Conservation (phyloP, 495 filamentous ascomycete genomes). For the Astrocystis sublimbata region DNA sequence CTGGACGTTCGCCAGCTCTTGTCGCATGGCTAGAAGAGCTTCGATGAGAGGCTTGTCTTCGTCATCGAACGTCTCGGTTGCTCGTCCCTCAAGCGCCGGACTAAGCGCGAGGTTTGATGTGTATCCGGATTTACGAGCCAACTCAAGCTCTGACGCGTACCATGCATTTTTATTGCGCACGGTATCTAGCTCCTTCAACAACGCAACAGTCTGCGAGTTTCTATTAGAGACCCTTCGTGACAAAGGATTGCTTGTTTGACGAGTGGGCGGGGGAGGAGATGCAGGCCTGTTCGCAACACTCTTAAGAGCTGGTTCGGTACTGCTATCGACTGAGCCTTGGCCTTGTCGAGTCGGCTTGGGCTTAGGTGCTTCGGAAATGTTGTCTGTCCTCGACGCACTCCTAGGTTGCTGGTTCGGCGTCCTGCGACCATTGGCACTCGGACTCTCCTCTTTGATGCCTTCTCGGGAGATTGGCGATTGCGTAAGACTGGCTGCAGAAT, state of each 20-base stretch:
- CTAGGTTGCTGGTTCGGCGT: slow-evolving; percentile 56
- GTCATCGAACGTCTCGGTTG: slow-evolving; percentile 75
- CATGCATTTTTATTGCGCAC: slow-evolving; percentile 86
- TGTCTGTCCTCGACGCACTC: slow-evolving; percentile 35
- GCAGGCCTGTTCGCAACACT: slow-evolving; percentile 44
- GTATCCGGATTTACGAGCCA: slow-evolving; percentile 88
- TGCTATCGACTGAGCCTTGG: slow-evolving; percentile 54
- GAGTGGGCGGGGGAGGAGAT: slow-evolving; percentile 53
- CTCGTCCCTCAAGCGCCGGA: slow-evolving; percentile 73
- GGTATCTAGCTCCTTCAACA: slow-evolving; percentile 81
- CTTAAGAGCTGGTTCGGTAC: slow-evolving; percentile 46
- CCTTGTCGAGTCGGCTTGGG: slow-evolving; percentile 36
- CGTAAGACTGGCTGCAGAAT: slow-evolving; percentile 37
- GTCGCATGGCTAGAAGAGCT: slow-evolving; percentile 86
- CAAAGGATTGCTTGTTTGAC: slow-evolving; percentile 54
- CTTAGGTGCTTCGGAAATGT: slow-evolving; percentile 32
- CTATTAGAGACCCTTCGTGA: slow-evolving; percentile 51
- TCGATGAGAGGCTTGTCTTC: slow-evolving; percentile 92
- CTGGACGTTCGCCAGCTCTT: slow-evolving; percentile 82
- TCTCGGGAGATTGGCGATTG: slow-evolving; percentile 60
- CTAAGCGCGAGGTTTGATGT: slow-evolving; percentile 68
- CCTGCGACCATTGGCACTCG: slow-evolving; percentile 57
- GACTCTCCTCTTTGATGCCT: slow-evolving; percentile 46
- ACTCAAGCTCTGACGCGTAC: slow-evolving; percentile 91
- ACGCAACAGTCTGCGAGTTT: slow-evolving; percentile 60